phyloP scores from a whole-genome alignment of 345 rosid species.

The Citropsis articulata region DNA sequence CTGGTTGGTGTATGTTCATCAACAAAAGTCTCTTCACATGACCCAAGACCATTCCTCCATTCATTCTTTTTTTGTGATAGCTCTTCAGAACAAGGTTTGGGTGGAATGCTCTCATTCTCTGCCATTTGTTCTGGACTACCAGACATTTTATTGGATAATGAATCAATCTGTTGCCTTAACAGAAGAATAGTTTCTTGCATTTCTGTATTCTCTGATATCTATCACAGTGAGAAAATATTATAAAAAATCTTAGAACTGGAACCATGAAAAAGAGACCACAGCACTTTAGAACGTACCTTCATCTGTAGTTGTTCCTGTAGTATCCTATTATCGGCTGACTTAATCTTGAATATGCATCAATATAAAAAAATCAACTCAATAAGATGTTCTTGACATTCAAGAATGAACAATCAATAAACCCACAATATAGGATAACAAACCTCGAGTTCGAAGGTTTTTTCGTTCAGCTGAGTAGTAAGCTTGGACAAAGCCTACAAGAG shows the following conservation, averaged over 20 bases:
- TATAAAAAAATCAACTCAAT: constrained; percentile 19
- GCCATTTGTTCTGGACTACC: constrained; percentile 28
- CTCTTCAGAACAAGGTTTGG: constrained; percentile 20
- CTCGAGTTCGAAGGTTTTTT: constrained; percentile 70
- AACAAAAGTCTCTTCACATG: constrained; percentile 35
- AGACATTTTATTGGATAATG: constrained; percentile 25
- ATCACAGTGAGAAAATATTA: constrained; percentile 13
- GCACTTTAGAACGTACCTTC: constrained; percentile 43
- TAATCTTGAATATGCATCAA: constrained; percentile 42
- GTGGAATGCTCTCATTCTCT: constrained; percentile 22
- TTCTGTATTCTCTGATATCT: constrained; percentile 56
- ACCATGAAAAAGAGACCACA: neutral
- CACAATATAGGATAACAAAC: constrained; percentile 37
- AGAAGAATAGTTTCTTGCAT: constrained; percentile 62
- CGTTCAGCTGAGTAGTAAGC: constrained; percentile 55
- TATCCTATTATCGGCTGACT: constrained; percentile 67
- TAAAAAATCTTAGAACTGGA: neutral
- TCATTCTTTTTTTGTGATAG: constrained; percentile 5
- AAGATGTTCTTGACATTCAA: neutral
- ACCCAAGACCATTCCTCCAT: constrained; percentile 23
- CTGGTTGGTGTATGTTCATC: constrained; percentile 58
- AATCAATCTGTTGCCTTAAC: constrained; percentile 49
- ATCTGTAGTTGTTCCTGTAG: constrained; percentile 67
- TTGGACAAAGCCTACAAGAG: constrained; percentile 48
- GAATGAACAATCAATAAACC: constrained; percentile 7